Base-by-base conservation (phyloP, 2,329 filamentous ascomycete species). In the Ceratocystis harringtonii region DNA sequence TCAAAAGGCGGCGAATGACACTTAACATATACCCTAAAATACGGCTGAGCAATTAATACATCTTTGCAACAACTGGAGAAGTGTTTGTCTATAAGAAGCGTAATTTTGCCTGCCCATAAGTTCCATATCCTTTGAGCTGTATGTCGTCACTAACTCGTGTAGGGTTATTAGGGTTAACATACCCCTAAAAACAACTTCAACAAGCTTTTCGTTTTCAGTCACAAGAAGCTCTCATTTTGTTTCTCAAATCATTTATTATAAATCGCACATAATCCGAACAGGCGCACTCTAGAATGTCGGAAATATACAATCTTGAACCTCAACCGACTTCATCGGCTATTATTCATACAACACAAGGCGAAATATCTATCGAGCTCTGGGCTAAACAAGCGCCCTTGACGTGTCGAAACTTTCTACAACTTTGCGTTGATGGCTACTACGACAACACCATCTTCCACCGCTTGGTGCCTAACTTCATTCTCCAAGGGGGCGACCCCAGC, bases 371-470 rank as follows among this genome's bases (percentile, higher is more conserved):
- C 75, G 90, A 96, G 75, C 85, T 99, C 66, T 99, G 96, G 79
- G 92, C 92, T 19, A 94, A 94, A 73, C 94, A 99, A 76, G 88
- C 90, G 0, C 94, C 94, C 7, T 80, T 96, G 68, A 88, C 94
- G 30, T 91, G 87, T 73, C 90, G 92, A 70, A 97, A 96, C 78
- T 99, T 99, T 76, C 82, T 99, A 45, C 94, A 99, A 75, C 87
- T 92, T 72, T 94, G 90, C 73, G 83, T 96, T 70, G 92, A 99
- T 73, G 91, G 91, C 70, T 97, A 97, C 79, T 99, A 97, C 78
- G 87, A 90, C 71, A 86, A 87, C 72, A 96, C 92, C 0, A 86
- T 94, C 68, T 99, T 99, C 77, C 94, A 99, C 77, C 89, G 94
- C 28, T 80, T 97, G 5, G 86, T 96, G 0, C 90, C 92, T 0